These are phyloP conservation scores for Aureobasidium sp. DNA, from an alignment of 2,329 filamentous ascomycete species.

Conservation along the genomic window DNA sequence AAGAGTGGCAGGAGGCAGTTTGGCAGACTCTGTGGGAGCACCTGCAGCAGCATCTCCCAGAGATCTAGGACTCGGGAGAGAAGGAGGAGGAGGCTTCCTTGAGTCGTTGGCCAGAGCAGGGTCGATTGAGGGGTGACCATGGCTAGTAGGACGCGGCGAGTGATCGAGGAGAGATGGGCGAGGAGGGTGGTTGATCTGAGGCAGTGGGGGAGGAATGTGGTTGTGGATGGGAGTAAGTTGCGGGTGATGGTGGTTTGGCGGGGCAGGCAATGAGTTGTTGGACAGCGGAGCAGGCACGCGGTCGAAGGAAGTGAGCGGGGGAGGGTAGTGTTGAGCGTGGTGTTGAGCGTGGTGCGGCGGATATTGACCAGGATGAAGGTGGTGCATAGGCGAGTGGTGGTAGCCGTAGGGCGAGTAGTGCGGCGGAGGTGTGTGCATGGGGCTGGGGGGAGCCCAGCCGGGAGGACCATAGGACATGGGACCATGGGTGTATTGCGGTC, in stretches of 20 bases:
- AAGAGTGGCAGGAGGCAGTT: background rate
- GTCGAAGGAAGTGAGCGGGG: conserved; percentile 27
- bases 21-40: background rate
- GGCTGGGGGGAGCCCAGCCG: conserved; percentile 35
- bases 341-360: conserved; percentile 28
- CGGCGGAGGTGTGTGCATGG: conserved; percentile 31
- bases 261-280: conserved; percentile 29
- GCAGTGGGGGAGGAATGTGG: conserved; percentile 14
- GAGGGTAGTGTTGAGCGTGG: conserved; percentile 9
- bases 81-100: conserved; percentile 38
- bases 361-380: conserved; percentile 20
- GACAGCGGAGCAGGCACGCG: conserved; percentile 31
- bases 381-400: conserved; percentile 20
- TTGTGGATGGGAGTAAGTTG: conserved; percentile 18
- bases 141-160: background rate
- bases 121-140: background rate
- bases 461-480: conserved; percentile 29
- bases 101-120: conserved; percentile 20
- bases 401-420: conserved; percentile 27
- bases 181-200: conserved; percentile 2
- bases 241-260: conserved; percentile 19
- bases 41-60: background rate
- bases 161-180: background rate
- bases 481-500: conserved; percentile 33
- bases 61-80: conserved; percentile 22